Base-by-base conservation (phyloP, 805 yeast species). In the Yamadazyma paraphyllophila region DNA sequence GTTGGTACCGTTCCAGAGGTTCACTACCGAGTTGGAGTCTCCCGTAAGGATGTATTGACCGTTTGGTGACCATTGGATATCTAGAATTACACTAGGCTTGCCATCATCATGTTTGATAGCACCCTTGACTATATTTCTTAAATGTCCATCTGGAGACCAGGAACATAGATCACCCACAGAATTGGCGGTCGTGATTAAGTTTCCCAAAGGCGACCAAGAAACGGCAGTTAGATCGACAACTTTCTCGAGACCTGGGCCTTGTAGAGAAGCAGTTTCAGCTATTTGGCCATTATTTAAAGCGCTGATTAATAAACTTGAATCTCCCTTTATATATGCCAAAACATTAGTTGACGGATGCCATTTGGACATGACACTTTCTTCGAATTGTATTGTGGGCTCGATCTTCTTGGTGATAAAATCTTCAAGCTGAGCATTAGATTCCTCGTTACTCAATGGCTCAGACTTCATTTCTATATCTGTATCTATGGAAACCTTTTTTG, bases 141-240 rank as follows among this genome's bases (percentile, higher is more conserved):
- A 67, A 26, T 76, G 74, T 0, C 96, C 96, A 39, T 80, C 83
- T 0, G 78, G 71, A 9, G 82, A 76, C 96, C 96, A 90, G n/a
- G 87, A 69, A 45, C 92, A 67, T 7, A 90, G 56, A 54, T 85
- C 92, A 11, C 96, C 96, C 56, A 75, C 75, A 44, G 75, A 79
- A 2, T 82, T 74, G 2, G 83, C 85, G 0, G 91, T 84, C 11
- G 85, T 71, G 2, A 89, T 61, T 11, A 73, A 54, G 34, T 76
- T 68, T 0, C 96, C 96, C 44, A 67, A 65, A 1, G 84, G 83
- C 10, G 88, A 77, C 95, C 95, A 88, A 8, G 79, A 54, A 12
- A 70, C 65, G 2, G 65, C 53, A 34, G 65, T 61, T 13, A 72
- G 58, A 12, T 62, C 62, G 50, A 61, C 62, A 4, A 52, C 48